Conservation (phyloP, 208 protist species). For the Entamoeba histolytica region DNA sequence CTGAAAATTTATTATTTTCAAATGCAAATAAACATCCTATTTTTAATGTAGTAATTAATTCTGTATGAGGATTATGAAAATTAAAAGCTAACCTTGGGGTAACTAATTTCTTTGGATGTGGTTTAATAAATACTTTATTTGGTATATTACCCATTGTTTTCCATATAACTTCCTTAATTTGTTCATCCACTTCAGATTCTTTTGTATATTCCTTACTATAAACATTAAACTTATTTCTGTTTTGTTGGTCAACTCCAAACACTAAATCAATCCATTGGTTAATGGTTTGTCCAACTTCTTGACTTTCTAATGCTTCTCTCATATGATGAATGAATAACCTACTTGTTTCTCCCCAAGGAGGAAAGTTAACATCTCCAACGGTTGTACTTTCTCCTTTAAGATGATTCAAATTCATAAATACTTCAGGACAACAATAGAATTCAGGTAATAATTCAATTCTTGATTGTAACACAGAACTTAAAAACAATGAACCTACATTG, state of each 20-base stretch:
- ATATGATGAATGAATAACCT: background rate
- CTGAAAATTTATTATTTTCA: background rate
- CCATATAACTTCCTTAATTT: background rate
- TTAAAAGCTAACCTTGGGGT: background rate
- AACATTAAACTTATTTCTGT: background rate
- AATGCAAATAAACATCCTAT: background rate
- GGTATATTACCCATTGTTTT: background rate
- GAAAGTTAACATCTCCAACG: background rate
- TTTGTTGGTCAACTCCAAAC: background rate
- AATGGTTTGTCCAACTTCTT: background rate
- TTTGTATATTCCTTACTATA: background rate
- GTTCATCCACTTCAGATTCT: background rate
- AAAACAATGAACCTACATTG: background rate
- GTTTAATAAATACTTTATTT: background rate
- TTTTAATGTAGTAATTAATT: background rate
- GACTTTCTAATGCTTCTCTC: background rate
- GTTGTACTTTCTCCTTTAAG: background rate
- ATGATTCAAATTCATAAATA: background rate
- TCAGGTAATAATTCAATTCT: background rate
- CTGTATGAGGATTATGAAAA: background rate
- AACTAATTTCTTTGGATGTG: background rate
- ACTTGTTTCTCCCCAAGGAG: background rate
- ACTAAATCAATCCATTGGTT: background rate
- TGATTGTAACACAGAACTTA: background rate
- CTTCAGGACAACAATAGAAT: background rate